Base-by-base conservation (phyloP, 352 stramenopile genomes). In the Globisporangium alternatum region DNA sequence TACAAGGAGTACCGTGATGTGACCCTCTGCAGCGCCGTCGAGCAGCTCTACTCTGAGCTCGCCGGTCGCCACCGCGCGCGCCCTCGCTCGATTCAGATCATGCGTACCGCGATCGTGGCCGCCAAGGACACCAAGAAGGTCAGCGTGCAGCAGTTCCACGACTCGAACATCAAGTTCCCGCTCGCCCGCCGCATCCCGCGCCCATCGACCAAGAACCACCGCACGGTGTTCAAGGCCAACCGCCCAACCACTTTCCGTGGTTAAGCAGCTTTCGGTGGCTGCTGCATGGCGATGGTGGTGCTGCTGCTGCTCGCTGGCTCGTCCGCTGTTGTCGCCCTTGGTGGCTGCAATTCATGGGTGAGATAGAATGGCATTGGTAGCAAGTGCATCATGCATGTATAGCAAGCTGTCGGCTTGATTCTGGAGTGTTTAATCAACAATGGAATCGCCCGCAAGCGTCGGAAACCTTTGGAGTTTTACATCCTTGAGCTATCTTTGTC, bases 1-100 rank as follows among this genome's bases (percentile, higher is more conserved):
- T 99, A 99, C 96, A 98, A 99, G 83, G 98, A 99, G 89, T 99
- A 99, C 96, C 91, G 98, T 86, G 96, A 99, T 73, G 76, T 98
- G 65, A 98, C 90, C 56, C 86, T 99, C 55, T 98, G 96, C 68
- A 96, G 95, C 69, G 97, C 98, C 61, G 94, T 99, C 31, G 95
- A 98, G 68, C 97, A 99, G 89, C 91, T 99, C 69, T 99, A 99
- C 88, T 71, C 97, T 43, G 98, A 99, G 83, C 98, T 99, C 74
- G 97, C 97, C 55, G 97, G 97, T 74, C 94, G 97, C 76, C 98
- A 99, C 89, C 97, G 98, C 54, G 85, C 87, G 21, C 97, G 98
- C 70, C 93, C 94, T 68, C 91, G 96, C 76, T 99, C 96, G 69
- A 99, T 99, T 78, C 98, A 99, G 88, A 99, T 99, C 81, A 99